Evolutionary conservation across 2,329 filamentous ascomycete species (phyloP).

Genomic region (Calonectria leucothoes): DNA sequence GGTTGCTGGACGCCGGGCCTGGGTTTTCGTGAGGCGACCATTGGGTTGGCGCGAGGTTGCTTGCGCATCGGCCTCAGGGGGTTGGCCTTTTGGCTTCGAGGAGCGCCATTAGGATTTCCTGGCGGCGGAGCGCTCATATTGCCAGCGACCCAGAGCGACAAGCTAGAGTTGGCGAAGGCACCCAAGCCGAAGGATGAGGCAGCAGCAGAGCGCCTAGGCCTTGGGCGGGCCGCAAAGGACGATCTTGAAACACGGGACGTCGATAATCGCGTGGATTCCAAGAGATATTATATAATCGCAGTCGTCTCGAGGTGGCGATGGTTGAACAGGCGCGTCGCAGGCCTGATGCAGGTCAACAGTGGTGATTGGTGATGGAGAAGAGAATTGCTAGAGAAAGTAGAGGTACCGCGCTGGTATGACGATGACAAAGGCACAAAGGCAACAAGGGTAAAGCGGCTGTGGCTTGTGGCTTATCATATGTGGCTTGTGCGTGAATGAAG

Average conservation of each 20-base stretch:
- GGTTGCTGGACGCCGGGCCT: conserved; percentile 38
- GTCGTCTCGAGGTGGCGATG: conserved; percentile 6
- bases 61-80: conserved; percentile 55
- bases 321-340: background rate
- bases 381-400: conserved; percentile 6
- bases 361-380: conserved; percentile 30
- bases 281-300: background rate
- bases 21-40: conserved; percentile 68
- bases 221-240: background rate
- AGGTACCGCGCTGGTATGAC: conserved; percentile 33
- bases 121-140: conserved; percentile 59
- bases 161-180: conserved; percentile 6
- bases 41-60: conserved; percentile 66
- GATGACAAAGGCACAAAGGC: conserved; percentile 39
- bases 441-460: conserved; percentile 23
- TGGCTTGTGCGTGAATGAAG: background rate
- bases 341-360: background rate
- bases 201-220: conserved; percentile 23
- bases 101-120: conserved; percentile 48
- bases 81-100: conserved; percentile 47
- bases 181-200: conserved; percentile 14
- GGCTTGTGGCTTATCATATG: conserved; percentile 28
- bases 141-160: conserved; percentile 10
- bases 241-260: background rate
- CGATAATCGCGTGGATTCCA: background rate